Percentiles rank a stretch among this genome's conserved stretches.
phyloP scores from a whole-genome alignment of 192 early-diverging fungal genomes.

The Entomortierella parvispora region DNA sequence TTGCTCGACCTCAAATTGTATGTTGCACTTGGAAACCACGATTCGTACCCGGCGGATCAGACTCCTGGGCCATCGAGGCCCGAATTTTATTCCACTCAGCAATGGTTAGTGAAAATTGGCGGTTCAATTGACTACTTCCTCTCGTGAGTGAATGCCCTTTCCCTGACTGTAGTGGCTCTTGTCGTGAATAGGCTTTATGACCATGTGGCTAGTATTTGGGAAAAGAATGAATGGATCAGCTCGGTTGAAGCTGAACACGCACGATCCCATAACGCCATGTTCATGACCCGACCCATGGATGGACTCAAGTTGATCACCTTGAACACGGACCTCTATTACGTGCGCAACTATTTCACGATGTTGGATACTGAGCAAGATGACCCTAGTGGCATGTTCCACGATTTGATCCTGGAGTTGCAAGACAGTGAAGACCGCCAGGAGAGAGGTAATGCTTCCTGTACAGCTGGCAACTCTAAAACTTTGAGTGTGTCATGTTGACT shows the following conservation, averaged over 20 bases:
- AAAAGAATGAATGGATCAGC: conserved; percentile 57
- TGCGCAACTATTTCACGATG: conserved; percentile 61
- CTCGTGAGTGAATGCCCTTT: not conserved
- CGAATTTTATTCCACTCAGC: conserved; percentile 30
- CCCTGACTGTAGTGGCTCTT: conserved; percentile 16
- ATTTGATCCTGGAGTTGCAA: conserved; percentile 60
- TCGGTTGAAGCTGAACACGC: conserved; percentile 35
- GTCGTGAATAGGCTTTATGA: conserved; percentile 51
- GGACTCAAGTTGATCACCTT: conserved; percentile 60
- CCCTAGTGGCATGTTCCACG: conserved; percentile 58
- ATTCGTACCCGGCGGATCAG: conserved; percentile 51
- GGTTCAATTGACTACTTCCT: not conserved
- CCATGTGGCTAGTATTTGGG: conserved; percentile 55
- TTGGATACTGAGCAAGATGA: conserved; percentile 55
- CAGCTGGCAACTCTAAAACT: not conserved
- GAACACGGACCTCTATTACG: conserved; percentile 67
- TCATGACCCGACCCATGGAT: conserved; percentile 50
- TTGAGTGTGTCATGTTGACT: too few relatives aligned
- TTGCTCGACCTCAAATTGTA: conserved; percentile 54
- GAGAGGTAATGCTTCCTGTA: conserved; percentile 13
- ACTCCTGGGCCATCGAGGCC: conserved; percentile 15
- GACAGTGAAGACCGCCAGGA: conserved; percentile 58
- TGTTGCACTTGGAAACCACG: conserved; percentile 65
- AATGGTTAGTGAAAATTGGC: conserved; percentile 16
- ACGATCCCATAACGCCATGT: conserved; percentile 57